Evolutionary conservation across 768 basidiomycete species (phyloP), one percentile per base, ranked within the genome.

Genomic region (Tulasnella sp.): DNA sequence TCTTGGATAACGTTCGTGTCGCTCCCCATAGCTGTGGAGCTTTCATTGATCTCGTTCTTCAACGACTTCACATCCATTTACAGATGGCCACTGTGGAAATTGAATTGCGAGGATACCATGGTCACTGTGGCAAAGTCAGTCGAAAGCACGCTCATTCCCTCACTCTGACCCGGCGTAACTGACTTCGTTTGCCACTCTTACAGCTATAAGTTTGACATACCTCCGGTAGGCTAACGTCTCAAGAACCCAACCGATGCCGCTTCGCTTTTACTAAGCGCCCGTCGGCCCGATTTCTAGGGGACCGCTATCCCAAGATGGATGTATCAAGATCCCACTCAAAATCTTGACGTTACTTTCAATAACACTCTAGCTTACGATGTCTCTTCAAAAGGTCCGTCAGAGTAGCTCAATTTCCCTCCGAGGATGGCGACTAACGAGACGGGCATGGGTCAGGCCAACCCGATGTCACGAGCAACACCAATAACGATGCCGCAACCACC

Each of bases 281-380:
- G 12, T 41, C 35, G 19, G 64, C 64, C 7, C 42, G 40, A 68
- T 34, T 39, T 47, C 5, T 37, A 72, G 71, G 62, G 44, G 34
- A 72, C 71, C 19, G 37, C 71, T 3, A 34, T 72, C 7, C 71
- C 71, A 26, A 11, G 29, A 5, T 72, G 71, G 71, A 62, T 62
- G 62, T 72, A 72, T 40, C 71, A 72, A 26, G 71, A 72, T 42
- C 71, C 71, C 12, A 72, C 71, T 6, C 26, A 26, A 22, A 26
- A 39, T 16, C 3, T 16, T 12, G 62, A 36, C 37, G 39, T 29
- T 39, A 29, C 71, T 0, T 72, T 72, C 62, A 72, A 72, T 64
- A n/a, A 36, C 1, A 72, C 71, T n/a, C 34, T 39, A 14, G 71
- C 71, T 3, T 39, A 66, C 59, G 34, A 16, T 9, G 62, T 39